Conservation (phyloP, 1,139 yeast species). For the Blastobotrys petasosporus region DNA sequence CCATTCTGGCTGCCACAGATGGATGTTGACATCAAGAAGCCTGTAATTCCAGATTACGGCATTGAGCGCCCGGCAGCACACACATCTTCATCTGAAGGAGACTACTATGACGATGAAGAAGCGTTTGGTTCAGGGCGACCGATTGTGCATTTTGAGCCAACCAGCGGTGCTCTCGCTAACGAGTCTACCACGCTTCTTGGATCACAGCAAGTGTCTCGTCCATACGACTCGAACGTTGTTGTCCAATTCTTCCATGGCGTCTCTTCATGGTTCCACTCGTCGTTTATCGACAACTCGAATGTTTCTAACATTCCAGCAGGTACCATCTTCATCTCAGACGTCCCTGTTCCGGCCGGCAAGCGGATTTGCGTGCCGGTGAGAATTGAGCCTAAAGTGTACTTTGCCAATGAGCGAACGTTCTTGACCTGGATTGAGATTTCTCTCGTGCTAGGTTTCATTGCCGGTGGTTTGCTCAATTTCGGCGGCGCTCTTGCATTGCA, state of each 20-base stretch:
- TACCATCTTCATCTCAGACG: slow-evolving; percentile 57
- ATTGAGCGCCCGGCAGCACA: slow-evolving; percentile 48
- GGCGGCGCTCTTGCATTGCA: slow-evolving; percentile 74
- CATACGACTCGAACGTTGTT: slow-evolving; percentile 8
- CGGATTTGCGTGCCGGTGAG: slow-evolving; percentile 94
- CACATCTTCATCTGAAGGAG: slow-evolving; percentile 36
- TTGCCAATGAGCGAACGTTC: slow-evolving; percentile 97
- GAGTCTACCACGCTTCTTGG: slow-evolving; percentile 30
- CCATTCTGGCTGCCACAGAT: slow-evolving; percentile 99
- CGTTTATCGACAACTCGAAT: slow-evolving; percentile 40
- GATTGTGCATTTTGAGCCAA: slow-evolving; percentile 15
- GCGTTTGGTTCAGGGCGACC: slow-evolving; percentile 19
- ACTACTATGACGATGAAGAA: slow-evolving; percentile 35
- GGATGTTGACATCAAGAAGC: slow-evolving; percentile 92
- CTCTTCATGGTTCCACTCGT: slow-evolving; percentile 26
- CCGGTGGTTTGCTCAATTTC: slow-evolving; percentile 87
- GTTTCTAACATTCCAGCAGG: slow-evolving; percentile 74
- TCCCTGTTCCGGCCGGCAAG: slow-evolving; percentile 66
- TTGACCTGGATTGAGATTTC: slow-evolving; percentile 96
- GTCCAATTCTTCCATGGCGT: slow-evolving; percentile 1
- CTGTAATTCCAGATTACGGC: slow-evolving; percentile 65
- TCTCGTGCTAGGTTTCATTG: slow-evolving; percentile 87
- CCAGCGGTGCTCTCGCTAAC: slow-evolving; percentile 18
- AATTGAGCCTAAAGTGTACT: slow-evolving; percentile 96
- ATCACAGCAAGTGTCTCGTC: background rate